A percentile compares a stretch with the other conserved stretches of the same genome.
Evolutionary conservation across 495 filamentous ascomycete species (phyloP).

Genomic region (Penicillium ochrochloron): DNA sequence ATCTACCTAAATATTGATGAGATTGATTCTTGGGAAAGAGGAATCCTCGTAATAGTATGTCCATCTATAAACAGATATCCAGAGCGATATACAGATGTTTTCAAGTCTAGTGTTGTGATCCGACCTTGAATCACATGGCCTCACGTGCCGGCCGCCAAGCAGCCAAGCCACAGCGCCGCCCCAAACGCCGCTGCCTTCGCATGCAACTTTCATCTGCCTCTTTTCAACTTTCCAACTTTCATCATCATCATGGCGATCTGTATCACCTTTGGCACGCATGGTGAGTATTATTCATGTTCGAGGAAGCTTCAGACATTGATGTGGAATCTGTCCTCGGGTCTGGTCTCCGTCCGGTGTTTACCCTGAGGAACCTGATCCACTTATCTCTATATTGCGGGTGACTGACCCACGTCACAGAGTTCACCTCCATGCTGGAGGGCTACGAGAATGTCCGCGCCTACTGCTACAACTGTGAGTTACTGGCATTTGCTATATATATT

Average conservation of each 20-base stretch:
- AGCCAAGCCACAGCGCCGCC: conserved; percentile 37
- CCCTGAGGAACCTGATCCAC: conserved; percentile 11
- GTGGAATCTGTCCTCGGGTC: conserved; percentile 14
- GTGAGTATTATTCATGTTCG: conserved; percentile 32
- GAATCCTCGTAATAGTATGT: too few relatives aligned
- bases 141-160: conserved; percentile 33
- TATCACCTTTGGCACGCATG: conserved; percentile 60
- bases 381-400: conserved; percentile 9
- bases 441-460: conserved; percentile 59
- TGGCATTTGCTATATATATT: conserved; percentile 1
- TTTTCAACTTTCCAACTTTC: conserved; percentile 1
- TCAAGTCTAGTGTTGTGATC: background rate
- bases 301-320: background rate
- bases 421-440: conserved; percentile 56
- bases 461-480: conserved; percentile 57
- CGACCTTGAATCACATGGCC: conserved; percentile 24
- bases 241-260: conserved; percentile 53
- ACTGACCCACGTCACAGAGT: conserved; percentile 42
- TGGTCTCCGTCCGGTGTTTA: conserved; percentile 21
- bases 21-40: background rate
- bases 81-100: background rate
- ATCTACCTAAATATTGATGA: conserved; percentile 6
- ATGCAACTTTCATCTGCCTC: conserved; percentile 4
- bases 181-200: conserved; percentile 32
- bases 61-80: background rate